Evolutionary conservation across 805 yeast species (phyloP), one percentile per base, ranked within the genome.

Genomic region (Yarrowia hollandica): DNA sequence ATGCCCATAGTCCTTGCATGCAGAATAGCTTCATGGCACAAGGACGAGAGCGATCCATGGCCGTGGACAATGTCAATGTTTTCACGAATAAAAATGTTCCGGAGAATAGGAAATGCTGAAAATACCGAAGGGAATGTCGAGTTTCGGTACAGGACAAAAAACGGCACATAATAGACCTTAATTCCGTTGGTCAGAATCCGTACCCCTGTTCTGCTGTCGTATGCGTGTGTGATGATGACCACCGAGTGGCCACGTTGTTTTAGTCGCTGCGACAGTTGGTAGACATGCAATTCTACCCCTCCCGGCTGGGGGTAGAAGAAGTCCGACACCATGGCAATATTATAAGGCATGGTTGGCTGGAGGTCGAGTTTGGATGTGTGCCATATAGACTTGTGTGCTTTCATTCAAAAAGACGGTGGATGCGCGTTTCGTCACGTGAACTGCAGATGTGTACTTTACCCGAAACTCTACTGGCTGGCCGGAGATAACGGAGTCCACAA

Each of bases 221-320:
- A 91, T 18, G 90, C 84, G 71, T 94, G 99, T 9, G 99, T 90
- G 28, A 94, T 79, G 21, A 94, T 82, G 5, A 91, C 74, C 10
- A 92, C 97, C 4, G 88, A 82, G 68, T 91, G 97, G 8, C 97
- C 97, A 35, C 84, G 72, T 18, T 81, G 82, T 9, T 89, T 85
- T 59, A 91, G 79, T 67, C 85, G 82, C 71, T 90, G 73, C 0
- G 98, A 85, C 21, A 94, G 73, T 70, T 94, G 98, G 71, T 89
- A 90, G 15, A 92, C 88, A 69, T 94, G 99, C 62, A 92, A 83
- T 71, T 94, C 99, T 1, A 94, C 96, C 9, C 99, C 99, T 3
- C 99, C 99, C 0, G 97, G 86, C 69, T 94, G 99, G 10, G 99
- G 99, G 73, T 88, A 94, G 81, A 94, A 94, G 77, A 90, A 94